Percentiles rank a stretch among this genome's conserved stretches.
These are phyloP conservation scores for Neonectria coccinea DNA, from an alignment of 2,329 filamentous ascomycete genomes.

Conservation along the genomic window DNA sequence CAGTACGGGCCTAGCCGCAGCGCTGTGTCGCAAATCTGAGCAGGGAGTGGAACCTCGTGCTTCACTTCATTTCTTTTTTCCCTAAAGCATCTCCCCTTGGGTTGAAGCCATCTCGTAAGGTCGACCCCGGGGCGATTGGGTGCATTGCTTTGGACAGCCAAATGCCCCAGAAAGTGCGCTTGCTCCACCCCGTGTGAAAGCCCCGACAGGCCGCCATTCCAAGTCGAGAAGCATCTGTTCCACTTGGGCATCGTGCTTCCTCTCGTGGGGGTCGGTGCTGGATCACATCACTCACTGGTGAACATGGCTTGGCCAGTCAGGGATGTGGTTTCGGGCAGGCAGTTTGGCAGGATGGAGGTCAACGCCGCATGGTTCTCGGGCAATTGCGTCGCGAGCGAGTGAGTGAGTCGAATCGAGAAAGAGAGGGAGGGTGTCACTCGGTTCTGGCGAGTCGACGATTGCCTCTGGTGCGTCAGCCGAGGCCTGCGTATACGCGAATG, in stretches of 20 bases:
- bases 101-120: slow-evolving; percentile 9
- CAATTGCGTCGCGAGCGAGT: not conserved
- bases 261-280: slow-evolving; percentile 8
- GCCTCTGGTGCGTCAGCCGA: not conserved
- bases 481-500: not conserved
- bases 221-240: slow-evolving; percentile 22
- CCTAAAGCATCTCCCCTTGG: not conserved
- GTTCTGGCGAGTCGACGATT: not conserved
- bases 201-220: slow-evolving; percentile 22
- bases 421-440: slow-evolving; percentile 3
- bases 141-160: slow-evolving; percentile 14
- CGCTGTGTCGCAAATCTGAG: not conserved
- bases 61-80: not conserved
- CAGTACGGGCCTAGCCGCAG: not conserved
- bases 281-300: not conserved
- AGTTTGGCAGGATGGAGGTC: slow-evolving; percentile 7
- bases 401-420: not conserved
- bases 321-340: slow-evolving; percentile 16
- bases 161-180: slow-evolving; percentile 6
- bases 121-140: slow-evolving; percentile 9
- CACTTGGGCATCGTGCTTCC: slow-evolving; percentile 17
- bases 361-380: slow-evolving; percentile 10
- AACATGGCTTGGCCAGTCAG: slow-evolving; percentile 9
- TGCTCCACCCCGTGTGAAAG: slow-evolving; percentile 22
- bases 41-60: not conserved